Percentiles rank a stretch among this genome's conserved stretches.
Conservation (phyloP, 768 basidiomycete species). For the Pleurotus giganteus region DNA sequence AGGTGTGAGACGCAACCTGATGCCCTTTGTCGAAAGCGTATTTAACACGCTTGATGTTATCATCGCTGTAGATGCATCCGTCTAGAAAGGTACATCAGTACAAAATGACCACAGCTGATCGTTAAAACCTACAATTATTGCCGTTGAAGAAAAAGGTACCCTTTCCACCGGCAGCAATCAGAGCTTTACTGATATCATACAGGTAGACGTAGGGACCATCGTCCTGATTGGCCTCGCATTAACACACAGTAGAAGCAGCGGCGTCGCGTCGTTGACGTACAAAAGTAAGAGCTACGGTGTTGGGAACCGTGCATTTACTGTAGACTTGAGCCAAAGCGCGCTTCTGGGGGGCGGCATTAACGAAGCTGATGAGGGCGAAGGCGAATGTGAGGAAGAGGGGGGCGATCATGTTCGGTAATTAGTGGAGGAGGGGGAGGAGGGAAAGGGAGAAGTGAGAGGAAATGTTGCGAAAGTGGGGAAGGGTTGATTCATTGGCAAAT, state of each 20-base stretch:
- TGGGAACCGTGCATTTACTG: conserved; percentile 31
- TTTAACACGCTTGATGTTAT: conserved; percentile 24
- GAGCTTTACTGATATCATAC: conserved; percentile 29
- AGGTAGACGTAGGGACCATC: conserved; percentile 40
- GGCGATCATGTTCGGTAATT: background rate
- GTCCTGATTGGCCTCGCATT: conserved; percentile 24
- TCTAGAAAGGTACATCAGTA: conserved; percentile 15
- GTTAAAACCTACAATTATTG: conserved; percentile 13
- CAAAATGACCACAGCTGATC: background rate
- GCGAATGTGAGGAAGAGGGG: conserved; percentile 2
- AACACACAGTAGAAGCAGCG: background rate
- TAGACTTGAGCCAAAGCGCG: conserved; percentile 28
- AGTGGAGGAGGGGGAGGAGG: background rate
- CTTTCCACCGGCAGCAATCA: conserved; percentile 20
- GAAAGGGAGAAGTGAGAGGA: background rate
- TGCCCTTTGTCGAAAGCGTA: conserved; percentile 40
- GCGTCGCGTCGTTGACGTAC: conserved; percentile 20
- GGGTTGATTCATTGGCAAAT: background rate
- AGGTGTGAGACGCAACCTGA: conserved; percentile 45
- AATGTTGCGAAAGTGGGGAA: background rate
- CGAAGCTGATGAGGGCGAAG: conserved; percentile 2
- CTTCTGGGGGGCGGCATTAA: background rate
- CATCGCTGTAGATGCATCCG: conserved; percentile 36
- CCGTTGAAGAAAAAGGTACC: conserved; percentile 29
- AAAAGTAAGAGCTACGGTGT: conserved; percentile 40